Evolutionary conservation across 2,329 filamentous ascomycete species (phyloP).

Genomic region (Monascus ruber): DNA sequence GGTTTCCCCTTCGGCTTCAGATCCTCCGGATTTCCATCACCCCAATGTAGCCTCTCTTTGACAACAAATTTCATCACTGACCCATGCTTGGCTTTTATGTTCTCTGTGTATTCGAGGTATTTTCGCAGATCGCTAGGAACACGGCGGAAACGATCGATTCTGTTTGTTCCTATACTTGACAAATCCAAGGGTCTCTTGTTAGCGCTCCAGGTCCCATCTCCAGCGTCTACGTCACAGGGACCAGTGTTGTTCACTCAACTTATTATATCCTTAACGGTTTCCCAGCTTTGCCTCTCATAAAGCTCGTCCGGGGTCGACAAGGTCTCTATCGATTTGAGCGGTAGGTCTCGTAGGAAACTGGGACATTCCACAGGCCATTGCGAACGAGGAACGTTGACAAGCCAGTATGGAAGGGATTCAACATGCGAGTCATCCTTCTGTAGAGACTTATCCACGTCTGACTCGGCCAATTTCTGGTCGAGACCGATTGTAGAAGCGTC

Average conservation of each 20-base stretch:
- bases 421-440: conserved; percentile 4
- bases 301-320: conserved; percentile 58
- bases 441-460: conserved; percentile 5
- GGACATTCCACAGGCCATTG: conserved; percentile 59
- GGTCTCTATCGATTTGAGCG: conserved; percentile 57
- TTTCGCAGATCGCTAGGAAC: conserved; percentile 64
- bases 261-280: conserved; percentile 53
- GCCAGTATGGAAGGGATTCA: conserved; percentile 57
- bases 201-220: no score
- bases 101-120: conserved; percentile 60
- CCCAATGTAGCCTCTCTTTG: conserved; percentile 59
- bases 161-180: conserved; percentile 44
- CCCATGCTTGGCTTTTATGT: conserved; percentile 56
- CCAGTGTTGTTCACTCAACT: conserved; percentile 20
- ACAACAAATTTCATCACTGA: conserved; percentile 70
- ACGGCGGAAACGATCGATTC: conserved; percentile 65
- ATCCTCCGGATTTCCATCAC: conserved; percentile 28
- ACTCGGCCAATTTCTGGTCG: conserved; percentile 11
- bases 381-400: conserved; percentile 59
- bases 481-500: conserved; percentile 9
- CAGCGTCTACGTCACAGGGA: background rate
- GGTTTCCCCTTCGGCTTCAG: conserved; percentile 17
- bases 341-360: conserved; percentile 52
- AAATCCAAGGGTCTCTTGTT: background rate
- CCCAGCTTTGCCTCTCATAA: conserved; percentile 58